Percentiles rank a stretch among this genome's conserved stretches.
These are phyloP conservation scores for Aspergillus biplanus DNA, from an alignment of 495 filamentous ascomycete species.

Conservation along the genomic window DNA sequence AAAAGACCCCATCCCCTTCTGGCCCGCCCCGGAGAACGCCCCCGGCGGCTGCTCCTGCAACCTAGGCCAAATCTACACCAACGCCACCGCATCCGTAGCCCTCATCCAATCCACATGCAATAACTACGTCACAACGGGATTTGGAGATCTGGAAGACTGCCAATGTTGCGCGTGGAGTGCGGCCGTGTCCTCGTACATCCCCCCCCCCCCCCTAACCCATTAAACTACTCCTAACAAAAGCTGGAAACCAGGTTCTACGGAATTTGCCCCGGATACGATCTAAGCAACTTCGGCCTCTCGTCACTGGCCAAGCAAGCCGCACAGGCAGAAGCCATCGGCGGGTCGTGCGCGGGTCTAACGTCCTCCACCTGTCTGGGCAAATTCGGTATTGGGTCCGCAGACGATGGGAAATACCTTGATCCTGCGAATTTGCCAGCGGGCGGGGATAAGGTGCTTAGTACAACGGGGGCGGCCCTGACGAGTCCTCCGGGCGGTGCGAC, in stretches of 20 bases:
- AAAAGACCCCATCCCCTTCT: neutral
- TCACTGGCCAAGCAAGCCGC: neutral
- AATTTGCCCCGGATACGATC: slow-evolving; percentile 6
- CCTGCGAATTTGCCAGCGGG: neutral
- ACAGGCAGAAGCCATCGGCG: neutral
- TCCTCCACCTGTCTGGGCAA: neutral
- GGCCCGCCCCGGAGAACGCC: neutral
- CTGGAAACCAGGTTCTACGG: neutral
- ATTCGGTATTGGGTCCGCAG: slow-evolving; percentile 7
- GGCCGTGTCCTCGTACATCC: neutral
- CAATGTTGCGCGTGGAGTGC: slow-evolving; percentile 7
- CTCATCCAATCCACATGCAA: neutral
- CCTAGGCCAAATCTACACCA: neutral
- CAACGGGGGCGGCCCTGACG: neutral
- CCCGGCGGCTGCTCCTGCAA: slow-evolving; percentile 3
- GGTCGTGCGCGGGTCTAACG: neutral
- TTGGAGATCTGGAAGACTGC: neutral
- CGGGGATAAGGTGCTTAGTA: neutral
- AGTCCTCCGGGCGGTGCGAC: slow-evolving; percentile 1
- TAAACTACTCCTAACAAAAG: neutral
- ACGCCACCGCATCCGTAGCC: neutral
- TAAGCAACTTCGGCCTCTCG: slow-evolving; percentile 2
- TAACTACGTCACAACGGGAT: neutral
- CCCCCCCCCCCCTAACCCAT: neutral
- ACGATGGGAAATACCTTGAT: slow-evolving; percentile 7